Percentiles rank a stretch among this genome's conserved stretches.
Evolutionary conservation across 2,329 filamentous ascomycete species (phyloP).

Genomic region (Cephalotrichum gorgonifer): DNA sequence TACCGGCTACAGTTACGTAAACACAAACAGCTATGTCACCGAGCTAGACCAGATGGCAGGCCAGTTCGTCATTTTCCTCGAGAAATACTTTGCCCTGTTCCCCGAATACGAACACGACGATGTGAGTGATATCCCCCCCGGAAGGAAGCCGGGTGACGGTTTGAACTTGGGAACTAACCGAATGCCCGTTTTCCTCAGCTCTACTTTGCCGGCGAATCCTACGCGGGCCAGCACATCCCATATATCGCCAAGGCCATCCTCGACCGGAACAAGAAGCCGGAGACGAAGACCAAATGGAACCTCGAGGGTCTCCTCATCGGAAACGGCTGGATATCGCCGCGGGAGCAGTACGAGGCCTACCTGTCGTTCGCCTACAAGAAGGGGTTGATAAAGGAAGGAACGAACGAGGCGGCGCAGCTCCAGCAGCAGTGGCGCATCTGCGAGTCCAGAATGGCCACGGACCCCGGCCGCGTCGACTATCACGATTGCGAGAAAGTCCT

Average conservation of each 20-base stretch:
- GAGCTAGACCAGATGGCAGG: constrained; percentile 83
- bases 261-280: constrained; percentile 59
- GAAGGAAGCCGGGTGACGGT: neutral
- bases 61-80: constrained; percentile 80
- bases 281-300: constrained; percentile 51
- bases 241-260: constrained; percentile 91
- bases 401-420: constrained; percentile 51
- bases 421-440: constrained; percentile 63
- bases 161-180: neutral
- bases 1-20: constrained; percentile 91
- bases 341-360: constrained; percentile 83
- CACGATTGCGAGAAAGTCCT: constrained; percentile 67
- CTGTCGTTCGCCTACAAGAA: constrained; percentile 71
- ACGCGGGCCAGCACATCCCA: constrained; percentile 92
- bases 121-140: too few relatives aligned
- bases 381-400: constrained; percentile 59
- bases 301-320: constrained; percentile 83
- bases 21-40: constrained; percentile 75
- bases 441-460: constrained; percentile 43
- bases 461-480: constrained; percentile 50
- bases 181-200: constrained; percentile 46
- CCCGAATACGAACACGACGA: constrained; percentile 88
- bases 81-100: constrained; percentile 85
- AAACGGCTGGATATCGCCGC: constrained; percentile 92
- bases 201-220: constrained; percentile 88